These are phyloP conservation scores for Bondarzewia mesenterica DNA, from an alignment of 1,284 basidiomycete species.

Conservation along the genomic window DNA sequence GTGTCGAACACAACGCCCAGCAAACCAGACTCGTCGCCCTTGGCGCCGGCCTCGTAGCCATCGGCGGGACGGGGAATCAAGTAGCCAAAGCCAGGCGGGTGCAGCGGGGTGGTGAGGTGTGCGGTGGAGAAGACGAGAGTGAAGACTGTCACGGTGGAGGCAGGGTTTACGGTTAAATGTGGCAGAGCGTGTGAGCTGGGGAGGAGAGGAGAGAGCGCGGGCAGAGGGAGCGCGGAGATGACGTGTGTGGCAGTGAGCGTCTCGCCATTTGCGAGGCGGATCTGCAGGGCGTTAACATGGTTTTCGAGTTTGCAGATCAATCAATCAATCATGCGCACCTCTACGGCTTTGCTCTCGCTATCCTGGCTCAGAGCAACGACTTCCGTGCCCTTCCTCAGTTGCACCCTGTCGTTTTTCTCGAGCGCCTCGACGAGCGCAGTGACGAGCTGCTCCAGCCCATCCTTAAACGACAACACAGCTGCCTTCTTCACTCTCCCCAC, in stretches of 20 bases:
- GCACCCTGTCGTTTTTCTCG: slow-evolving; percentile 44
- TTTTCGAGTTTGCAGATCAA: too few relatives aligned
- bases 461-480: slow-evolving; percentile 74
- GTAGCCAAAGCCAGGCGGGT: slow-evolving; percentile 89
- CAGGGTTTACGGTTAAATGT: slow-evolving; percentile 46
- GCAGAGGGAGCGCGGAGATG: slow-evolving; percentile 67
- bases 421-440: slow-evolving; percentile 47
- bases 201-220: slow-evolving; percentile 21
- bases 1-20: slow-evolving; percentile 85
- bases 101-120: slow-evolving; percentile 36
- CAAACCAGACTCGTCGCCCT: slow-evolving; percentile 39
- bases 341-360: slow-evolving; percentile 27
- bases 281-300: neutral
- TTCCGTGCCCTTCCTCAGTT: slow-evolving; percentile 38
- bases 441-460: slow-evolving; percentile 72
- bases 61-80: slow-evolving; percentile 72
- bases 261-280: neutral
- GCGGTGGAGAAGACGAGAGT: slow-evolving; percentile 66
- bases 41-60: slow-evolving; percentile 32
- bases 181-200: slow-evolving; percentile 18
- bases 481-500: slow-evolving; percentile 43
- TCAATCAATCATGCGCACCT: slow-evolving; percentile 26
- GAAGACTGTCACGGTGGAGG: slow-evolving; percentile 62
- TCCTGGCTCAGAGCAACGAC: slow-evolving; percentile 30
- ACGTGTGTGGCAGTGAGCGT: slow-evolving; percentile 35